Percentiles rank a stretch among this genome's conserved stretches.
Evolutionary conservation across 345 rosid genomes (phyloP).

Genomic region (Brassica rapa): DNA sequence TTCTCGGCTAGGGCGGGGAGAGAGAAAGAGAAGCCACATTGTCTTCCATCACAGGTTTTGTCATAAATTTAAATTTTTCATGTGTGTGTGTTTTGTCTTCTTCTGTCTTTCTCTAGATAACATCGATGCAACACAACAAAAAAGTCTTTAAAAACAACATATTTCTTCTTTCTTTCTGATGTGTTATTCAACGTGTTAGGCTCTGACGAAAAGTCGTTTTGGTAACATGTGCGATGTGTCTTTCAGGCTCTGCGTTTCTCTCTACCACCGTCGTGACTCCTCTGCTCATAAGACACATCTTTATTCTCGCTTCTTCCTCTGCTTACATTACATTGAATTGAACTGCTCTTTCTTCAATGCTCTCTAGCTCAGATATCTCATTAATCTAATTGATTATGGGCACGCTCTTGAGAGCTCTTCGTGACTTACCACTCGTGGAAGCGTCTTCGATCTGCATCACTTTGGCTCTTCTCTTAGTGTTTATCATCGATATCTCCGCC

Average conservation of each 20-base stretch:
- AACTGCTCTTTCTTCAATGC: background rate
- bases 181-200: background rate
- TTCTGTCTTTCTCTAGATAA: background rate
- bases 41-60: background rate
- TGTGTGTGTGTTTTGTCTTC: background rate
- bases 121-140: background rate
- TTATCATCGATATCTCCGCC: background rate
- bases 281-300: background rate
- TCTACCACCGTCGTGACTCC: background rate
- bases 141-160: background rate
- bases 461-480: background rate
- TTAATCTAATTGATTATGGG: background rate
- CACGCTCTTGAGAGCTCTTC: background rate
- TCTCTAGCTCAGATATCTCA: background rate
- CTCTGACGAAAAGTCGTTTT: background rate
- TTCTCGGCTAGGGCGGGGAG: background rate
- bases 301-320: background rate
- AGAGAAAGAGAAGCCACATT: background rate
- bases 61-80: background rate
- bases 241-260: background rate
- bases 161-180: background rate
- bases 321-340: background rate
- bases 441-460: background rate
- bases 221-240: background rate
- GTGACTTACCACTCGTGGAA: background rate